Evolutionary conservation across 176 grass and related monocot genomes (phyloP), one percentile per base, ranked within the genome.

Genomic region (Melocanna baccifera): DNA sequence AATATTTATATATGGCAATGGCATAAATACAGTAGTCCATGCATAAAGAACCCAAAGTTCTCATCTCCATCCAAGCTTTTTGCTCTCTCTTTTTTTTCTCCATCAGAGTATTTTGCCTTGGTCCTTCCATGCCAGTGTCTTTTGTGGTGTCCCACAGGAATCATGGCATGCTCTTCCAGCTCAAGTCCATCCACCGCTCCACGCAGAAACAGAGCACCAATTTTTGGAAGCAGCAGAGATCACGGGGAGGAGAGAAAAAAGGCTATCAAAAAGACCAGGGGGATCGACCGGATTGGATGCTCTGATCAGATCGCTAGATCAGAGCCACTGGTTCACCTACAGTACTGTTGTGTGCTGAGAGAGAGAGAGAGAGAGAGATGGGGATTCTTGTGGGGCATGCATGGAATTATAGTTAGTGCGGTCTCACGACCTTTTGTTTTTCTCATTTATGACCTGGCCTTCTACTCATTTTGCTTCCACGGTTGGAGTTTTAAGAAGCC

Each of bases 371-470:
- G 42, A 34, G 10, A 34, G 1, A 12, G 41, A 11, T 19, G 0
- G 9, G 25, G 18, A 16, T 34, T 39, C 63, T 37, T 12, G 70
- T 76, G 79, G 86, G 53, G 59, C 79, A 40, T 79, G 67, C 75
- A 70, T 51, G 46, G 39, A 52, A 82, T 71, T 32, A 82, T 57
- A 55, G 26, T 37, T 46, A 18, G 71, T 82, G 63, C 55, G 73
- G 30, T 23, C 45, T 39, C 64, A 1, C 22, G 13, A 0, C 5
- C 75, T 41, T 36, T 48, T 9, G 12, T 77, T 86, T 90, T 89
- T 90, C 64, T 77, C 64, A 62, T 77, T 86, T 81, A 81, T 29
- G 73, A 68, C 16, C 73, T 77, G 37, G 37, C 12, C 61, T n/a
- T 75, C 15, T 71, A 30, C 69, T 39, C 22, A 22, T 11, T 57